phyloP scores from a whole-genome alignment of 2,329 filamentous ascomycete genomes.

The Aureobasidium zeae region DNA sequence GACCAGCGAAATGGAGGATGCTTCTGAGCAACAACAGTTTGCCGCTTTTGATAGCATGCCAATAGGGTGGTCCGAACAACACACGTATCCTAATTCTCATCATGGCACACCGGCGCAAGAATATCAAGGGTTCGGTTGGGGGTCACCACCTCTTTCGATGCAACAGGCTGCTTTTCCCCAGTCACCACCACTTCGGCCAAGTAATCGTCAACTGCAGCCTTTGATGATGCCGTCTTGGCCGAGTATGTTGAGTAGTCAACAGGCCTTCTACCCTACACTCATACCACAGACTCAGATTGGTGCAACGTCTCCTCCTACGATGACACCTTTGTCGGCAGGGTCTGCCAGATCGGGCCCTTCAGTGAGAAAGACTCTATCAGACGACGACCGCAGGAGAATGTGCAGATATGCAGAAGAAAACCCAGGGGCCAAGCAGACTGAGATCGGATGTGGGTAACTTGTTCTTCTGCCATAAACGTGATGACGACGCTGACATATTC shows the following conservation, averaged over 20 bases:
- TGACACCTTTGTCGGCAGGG: conserved; percentile 40
- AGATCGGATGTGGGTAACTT: conserved; percentile 71
- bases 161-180: conserved; percentile 43
- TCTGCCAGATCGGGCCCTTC: conserved; percentile 33
- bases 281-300: conserved; percentile 44
- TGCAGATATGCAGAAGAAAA: conserved; percentile 88
- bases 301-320: conserved; percentile 43
- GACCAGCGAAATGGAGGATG: conserved; percentile 22
- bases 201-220: conserved; percentile 56
- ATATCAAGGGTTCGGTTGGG: conserved; percentile 56
- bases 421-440: conserved; percentile 84
- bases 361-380: conserved; percentile 65
- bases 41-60: conserved; percentile 33
- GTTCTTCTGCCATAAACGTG: neutral
- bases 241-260: conserved; percentile 68
- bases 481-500: neutral
- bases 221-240: conserved; percentile 78
- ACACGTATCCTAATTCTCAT: conserved; percentile 45
- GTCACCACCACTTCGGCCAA: conserved; percentile 53
- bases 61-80: conserved; percentile 39
- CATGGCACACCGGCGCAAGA: conserved; percentile 62
- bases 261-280: conserved; percentile 50
- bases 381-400: conserved; percentile 84
- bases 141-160: conserved; percentile 51
- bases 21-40: conserved; percentile 35